A percentile compares a stretch with the other conserved stretches of the same genome.
These are phyloP conservation scores for Macrophomina pseudophaseolina DNA, from an alignment of 2,329 filamentous ascomycete species.

Conservation along the genomic window DNA sequence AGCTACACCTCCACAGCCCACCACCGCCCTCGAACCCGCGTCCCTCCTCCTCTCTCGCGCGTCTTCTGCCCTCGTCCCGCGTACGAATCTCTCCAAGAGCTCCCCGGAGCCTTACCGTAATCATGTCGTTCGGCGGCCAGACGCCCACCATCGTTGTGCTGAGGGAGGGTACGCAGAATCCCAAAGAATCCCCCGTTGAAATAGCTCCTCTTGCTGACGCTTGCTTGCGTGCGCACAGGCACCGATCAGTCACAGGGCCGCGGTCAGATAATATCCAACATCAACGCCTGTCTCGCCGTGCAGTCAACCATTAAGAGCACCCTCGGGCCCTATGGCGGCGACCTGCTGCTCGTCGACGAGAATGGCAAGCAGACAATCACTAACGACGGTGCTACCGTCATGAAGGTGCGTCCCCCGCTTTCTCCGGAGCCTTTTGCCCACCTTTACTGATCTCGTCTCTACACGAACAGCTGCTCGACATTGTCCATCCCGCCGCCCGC, in stretches of 20 bases:
- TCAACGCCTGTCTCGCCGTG: slow-evolving; percentile 96
- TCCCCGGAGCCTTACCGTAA: slow-evolving; percentile 16
- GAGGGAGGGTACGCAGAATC: slow-evolving; percentile 78
- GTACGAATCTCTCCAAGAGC: neutral
- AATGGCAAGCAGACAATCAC: slow-evolving; percentile 98
- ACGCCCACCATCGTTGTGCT: slow-evolving; percentile 98
- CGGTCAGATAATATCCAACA: slow-evolving; percentile 95
- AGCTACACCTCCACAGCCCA: slow-evolving; percentile 7
- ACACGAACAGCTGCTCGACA: slow-evolving; percentile 83
- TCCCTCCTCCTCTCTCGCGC: neutral
- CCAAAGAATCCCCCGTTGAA: neutral
- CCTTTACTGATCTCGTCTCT: neutral
- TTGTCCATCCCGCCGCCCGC: slow-evolving; percentile 94
- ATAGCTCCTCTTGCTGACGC: slow-evolving; percentile 5
- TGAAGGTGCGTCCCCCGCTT: slow-evolving; percentile 72
- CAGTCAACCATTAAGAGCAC: slow-evolving; percentile 96
- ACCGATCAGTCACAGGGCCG: slow-evolving; percentile 98
- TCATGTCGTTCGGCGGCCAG: slow-evolving; percentile 96
- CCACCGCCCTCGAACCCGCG: neutral
- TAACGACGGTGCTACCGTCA: slow-evolving; percentile 98
- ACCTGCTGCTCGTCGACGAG: slow-evolving; percentile 91
- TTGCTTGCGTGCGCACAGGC: slow-evolving; percentile 69
- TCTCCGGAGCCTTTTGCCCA: slow-evolving; percentile 11
- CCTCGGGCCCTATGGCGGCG: slow-evolving; percentile 93
- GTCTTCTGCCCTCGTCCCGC: slow-evolving; percentile 1